These are phyloP conservation scores for Tuber microsphaerosporum DNA, from an alignment of 495 filamentous ascomycete species.

Conservation along the genomic window DNA sequence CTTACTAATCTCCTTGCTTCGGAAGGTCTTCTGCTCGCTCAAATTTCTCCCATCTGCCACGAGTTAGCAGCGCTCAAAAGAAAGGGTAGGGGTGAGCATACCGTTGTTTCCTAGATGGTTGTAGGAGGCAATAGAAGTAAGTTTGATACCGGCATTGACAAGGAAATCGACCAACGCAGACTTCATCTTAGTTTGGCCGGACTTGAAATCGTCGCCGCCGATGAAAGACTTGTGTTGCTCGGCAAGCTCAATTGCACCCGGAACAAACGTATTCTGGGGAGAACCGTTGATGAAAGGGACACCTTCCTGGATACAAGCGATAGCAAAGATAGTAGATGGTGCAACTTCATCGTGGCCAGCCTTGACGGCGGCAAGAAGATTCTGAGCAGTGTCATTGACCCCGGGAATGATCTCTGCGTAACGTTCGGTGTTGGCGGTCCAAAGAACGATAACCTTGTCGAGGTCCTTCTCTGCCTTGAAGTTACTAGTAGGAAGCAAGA, in stretches of 20 bases:
- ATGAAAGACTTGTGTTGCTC: conserved; percentile 83
- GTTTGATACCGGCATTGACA: conserved; percentile 97
- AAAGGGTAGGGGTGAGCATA: neutral
- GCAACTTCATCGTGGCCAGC: conserved; percentile 78
- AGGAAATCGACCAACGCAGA: conserved; percentile 97
- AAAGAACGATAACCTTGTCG: conserved; percentile 95
- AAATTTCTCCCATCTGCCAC: conserved; percentile 82
- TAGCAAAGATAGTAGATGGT: conserved; percentile 91
- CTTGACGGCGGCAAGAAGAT: conserved; percentile 80
- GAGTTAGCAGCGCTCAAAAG: neutral
- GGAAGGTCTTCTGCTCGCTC: conserved; percentile 94
- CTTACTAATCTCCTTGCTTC: conserved; percentile 99
- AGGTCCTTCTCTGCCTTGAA: conserved; percentile 82
- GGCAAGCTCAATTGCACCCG: conserved; percentile 83
- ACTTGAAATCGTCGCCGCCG: conserved; percentile 99
- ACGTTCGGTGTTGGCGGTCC: conserved; percentile 98
- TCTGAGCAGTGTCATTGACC: conserved; percentile 94
- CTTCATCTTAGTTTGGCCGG: conserved; percentile 99
- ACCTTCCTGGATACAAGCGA: conserved; percentile 83
- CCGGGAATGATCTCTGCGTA: conserved; percentile 81
- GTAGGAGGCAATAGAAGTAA: conserved; percentile 97
- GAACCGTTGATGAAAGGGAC: conserved; percentile 98
- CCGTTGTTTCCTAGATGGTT: conserved; percentile 97
- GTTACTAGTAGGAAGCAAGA: conserved; percentile 50
- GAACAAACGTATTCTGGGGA: conserved; percentile 97